These are phyloP conservation scores for Cytospora mali DNA, from an alignment of 2,329 filamentous ascomycete species.

Conservation along the genomic window DNA sequence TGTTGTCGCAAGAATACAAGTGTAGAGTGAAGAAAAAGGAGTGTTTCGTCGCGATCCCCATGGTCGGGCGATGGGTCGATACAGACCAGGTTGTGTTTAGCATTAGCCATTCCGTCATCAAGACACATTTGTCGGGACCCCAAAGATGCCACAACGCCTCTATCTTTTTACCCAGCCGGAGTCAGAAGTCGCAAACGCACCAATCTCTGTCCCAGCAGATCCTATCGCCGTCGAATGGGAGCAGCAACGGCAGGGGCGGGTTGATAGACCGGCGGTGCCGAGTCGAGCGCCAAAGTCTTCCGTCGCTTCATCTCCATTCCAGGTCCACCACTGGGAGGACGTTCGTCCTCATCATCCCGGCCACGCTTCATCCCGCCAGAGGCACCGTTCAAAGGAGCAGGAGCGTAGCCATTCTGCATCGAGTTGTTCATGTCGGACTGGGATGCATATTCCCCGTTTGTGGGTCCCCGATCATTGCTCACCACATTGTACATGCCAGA, in stretches of 20 bases:
- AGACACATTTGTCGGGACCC: slow-evolving; percentile 16
- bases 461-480: slow-evolving; percentile 71
- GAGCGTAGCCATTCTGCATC: slow-evolving; percentile 65
- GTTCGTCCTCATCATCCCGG: slow-evolving; percentile 47
- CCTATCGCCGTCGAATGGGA: slow-evolving; percentile 29
- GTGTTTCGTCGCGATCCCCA: slow-evolving; percentile 9
- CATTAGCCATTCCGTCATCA: slow-evolving; percentile 27
- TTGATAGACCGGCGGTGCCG: slow-evolving; percentile 38
- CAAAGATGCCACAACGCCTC: slow-evolving; percentile 28
- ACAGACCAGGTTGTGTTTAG: slow-evolving; percentile 19
- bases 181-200: slow-evolving; percentile 18
- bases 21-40: slow-evolving; percentile 17
- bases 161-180: slow-evolving; percentile 18
- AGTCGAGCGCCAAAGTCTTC: slow-evolving; percentile 38
- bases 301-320: slow-evolving; percentile 41
- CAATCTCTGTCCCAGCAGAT: background rate
- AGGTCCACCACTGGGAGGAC: slow-evolving; percentile 35
- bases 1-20: slow-evolving; percentile 30
- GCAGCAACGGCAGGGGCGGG: slow-evolving; percentile 35
- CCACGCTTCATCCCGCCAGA: slow-evolving; percentile 45
- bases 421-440: slow-evolving; percentile 60
- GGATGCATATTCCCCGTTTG: slow-evolving; percentile 72
- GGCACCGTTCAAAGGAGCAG: slow-evolving; percentile 67
- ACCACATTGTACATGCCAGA: slow-evolving; percentile 92
- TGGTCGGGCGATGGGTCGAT: slow-evolving; percentile 13